These are phyloP conservation scores for Cryptosporidium sp. DNA, from an alignment of 169 alveolate species.

Conservation along the genomic window DNA sequence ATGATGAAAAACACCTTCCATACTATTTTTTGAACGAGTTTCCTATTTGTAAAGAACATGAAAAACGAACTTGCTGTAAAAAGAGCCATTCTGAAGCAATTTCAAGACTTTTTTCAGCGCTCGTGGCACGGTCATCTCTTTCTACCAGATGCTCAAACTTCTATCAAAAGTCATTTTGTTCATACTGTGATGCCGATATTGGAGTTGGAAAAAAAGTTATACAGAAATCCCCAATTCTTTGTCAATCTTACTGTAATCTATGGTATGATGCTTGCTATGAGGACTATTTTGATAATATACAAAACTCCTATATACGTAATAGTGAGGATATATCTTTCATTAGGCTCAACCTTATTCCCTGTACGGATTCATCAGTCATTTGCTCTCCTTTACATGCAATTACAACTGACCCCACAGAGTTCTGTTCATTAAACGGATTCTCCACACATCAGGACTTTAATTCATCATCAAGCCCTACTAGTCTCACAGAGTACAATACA, in stretches of 20 bases:
- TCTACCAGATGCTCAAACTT: conserved; percentile 31
- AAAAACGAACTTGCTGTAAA: conserved; percentile 63
- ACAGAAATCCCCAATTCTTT: conserved; percentile 41
- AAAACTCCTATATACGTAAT: conserved; percentile 34
- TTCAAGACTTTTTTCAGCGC: conserved; percentile 28
- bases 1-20: conserved; percentile 38
- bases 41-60: conserved; percentile 57
- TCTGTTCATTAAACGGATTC: conserved; percentile 56
- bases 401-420: conserved; percentile 49
- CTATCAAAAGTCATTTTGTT: conserved; percentile 39
- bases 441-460: not conserved
- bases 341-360: conserved; percentile 33
- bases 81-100: conserved; percentile 39
- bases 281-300: conserved; percentile 58
- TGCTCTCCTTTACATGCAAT: conserved; percentile 59
- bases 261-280: conserved; percentile 44
- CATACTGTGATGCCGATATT: conserved; percentile 63
- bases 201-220: conserved; percentile 48
- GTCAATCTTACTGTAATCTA: conserved; percentile 26
- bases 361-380: conserved; percentile 43
- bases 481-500: conserved; percentile 20
- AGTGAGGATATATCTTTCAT: conserved; percentile 31
- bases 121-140: conserved; percentile 37
- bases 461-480: not conserved
- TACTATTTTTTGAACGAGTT: conserved; percentile 11